phyloP scores from a whole-genome alignment of 352 stramenopile species.

The Globisporangium viniferum region DNA sequence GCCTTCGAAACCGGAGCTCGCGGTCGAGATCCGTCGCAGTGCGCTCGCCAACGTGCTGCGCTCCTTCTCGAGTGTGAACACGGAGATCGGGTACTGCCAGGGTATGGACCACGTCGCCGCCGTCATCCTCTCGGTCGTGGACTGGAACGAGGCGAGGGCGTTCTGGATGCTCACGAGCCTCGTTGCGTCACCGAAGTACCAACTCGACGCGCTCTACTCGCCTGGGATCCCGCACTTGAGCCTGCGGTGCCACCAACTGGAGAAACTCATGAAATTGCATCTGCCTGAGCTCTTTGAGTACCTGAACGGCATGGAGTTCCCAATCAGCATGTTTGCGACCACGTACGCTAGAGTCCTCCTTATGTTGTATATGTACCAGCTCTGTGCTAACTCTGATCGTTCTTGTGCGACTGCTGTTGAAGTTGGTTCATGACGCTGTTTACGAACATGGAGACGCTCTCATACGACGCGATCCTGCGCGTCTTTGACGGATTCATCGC shows the following conservation, averaged over 20 bases:
- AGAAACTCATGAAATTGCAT: constrained; percentile 40
- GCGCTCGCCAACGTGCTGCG: constrained; percentile 59
- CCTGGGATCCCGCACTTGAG: constrained; percentile 55
- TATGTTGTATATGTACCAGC: too few species aligned
- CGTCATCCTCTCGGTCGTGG: constrained; percentile 55
- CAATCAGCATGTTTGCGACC: constrained; percentile 64
- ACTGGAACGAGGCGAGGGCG: constrained; percentile 61
- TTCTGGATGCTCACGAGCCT: constrained; percentile 74
- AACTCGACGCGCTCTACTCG: constrained; percentile 59
- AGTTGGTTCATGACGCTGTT: constrained; percentile 87
- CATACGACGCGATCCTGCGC: constrained; percentile 52
- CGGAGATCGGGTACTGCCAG: constrained; percentile 72
- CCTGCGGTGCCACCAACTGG: constrained; percentile 69
- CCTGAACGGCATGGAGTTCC: constrained; percentile 58
- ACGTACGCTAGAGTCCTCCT: constrained; percentile 26
- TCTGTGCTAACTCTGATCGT: neutral
- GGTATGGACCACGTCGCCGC: constrained; percentile 72
- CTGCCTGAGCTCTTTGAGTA: constrained; percentile 41
- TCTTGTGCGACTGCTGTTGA: neutral
- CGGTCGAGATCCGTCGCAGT: constrained; percentile 30
- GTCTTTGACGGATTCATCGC: constrained; percentile 68
- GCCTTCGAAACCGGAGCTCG: constrained; percentile 4
- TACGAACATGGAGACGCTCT: constrained; percentile 68
- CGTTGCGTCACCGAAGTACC: constrained; percentile 47
- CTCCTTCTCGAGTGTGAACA: constrained; percentile 63